Conservation (phyloP, 73 alveolate species). For the Uronychia setigera region DNA sequence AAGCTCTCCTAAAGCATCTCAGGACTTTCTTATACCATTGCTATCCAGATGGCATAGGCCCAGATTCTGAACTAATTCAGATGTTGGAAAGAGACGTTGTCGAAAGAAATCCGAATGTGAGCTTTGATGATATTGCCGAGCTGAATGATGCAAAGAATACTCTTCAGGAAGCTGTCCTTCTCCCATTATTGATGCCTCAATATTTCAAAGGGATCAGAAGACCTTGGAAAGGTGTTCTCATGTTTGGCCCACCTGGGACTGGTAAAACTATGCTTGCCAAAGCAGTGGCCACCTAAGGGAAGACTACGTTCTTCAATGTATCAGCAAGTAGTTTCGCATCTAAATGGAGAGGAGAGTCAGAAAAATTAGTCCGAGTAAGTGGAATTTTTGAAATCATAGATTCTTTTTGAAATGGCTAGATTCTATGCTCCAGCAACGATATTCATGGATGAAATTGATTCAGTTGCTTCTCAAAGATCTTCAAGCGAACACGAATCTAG, state of each 20-base stretch:
- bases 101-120: slow-evolving; percentile 87
- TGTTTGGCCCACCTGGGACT: slow-evolving; percentile 97
- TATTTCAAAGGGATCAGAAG: slow-evolving; percentile 77
- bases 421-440: slow-evolving; percentile 98
- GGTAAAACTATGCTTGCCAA: slow-evolving; percentile 96
- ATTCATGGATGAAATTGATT: slow-evolving; percentile 98
- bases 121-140: slow-evolving; percentile 84
- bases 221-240: slow-evolving; percentile 91
- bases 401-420: slow-evolving; percentile 93
- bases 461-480: slow-evolving; percentile 83
- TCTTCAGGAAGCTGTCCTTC: slow-evolving; percentile 90
- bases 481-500: slow-evolving; percentile 79
- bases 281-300: slow-evolving; percentile 91
- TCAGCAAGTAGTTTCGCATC: slow-evolving; percentile 78
- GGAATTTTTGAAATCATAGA: too few relatives aligned
- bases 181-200: slow-evolving; percentile 85
- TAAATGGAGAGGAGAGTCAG: slow-evolving; percentile 91
- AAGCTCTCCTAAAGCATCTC: too few relatives aligned
- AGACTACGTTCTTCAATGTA: slow-evolving; percentile 87
- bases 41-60: slow-evolving; percentile 90
- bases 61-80: slow-evolving; percentile 86
- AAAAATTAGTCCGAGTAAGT: slow-evolving; percentile 81
- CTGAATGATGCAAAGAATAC: slow-evolving; percentile 78
- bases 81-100: slow-evolving; percentile 92
- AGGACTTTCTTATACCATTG: slow-evolving; percentile 75